Percentiles rank a stretch among this genome's conserved stretches.
phyloP scores from a whole-genome alignment of 1,139 yeast species.

The Yamadazyma atlantica region DNA sequence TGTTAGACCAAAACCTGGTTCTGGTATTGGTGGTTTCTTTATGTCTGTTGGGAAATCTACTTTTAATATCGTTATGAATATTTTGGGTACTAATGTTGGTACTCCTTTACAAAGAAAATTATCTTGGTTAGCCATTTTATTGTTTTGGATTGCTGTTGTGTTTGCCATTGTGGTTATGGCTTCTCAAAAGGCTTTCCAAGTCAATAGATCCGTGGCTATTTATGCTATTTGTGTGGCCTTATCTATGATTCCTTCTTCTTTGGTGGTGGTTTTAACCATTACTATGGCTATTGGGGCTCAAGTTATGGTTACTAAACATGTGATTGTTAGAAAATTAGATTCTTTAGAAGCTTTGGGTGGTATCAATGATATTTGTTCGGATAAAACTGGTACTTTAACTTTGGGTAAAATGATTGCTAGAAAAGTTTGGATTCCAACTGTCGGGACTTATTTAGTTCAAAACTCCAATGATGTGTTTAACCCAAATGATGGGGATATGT shows the following conservation, averaged over 20 bases:
- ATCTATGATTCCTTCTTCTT: slow-evolving; percentile 81
- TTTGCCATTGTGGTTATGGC: slow-evolving; percentile 83
- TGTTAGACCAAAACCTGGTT: slow-evolving; percentile 19
- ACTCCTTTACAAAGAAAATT: slow-evolving; percentile 65
- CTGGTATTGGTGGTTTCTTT: slow-evolving; percentile 32
- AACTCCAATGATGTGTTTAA: slow-evolving; percentile 69
- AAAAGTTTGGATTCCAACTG: slow-evolving; percentile 74
- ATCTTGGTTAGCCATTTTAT: slow-evolving; percentile 66
- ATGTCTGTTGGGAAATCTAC: slow-evolving; percentile 37
- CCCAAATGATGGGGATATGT: slow-evolving; percentile 64
- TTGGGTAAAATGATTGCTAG: slow-evolving; percentile 78
- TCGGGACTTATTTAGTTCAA: slow-evolving; percentile 63
- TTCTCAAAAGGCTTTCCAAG: slow-evolving; percentile 62
- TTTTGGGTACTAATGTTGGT: slow-evolving; percentile 74
- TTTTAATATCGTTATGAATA: slow-evolving; percentile 53
- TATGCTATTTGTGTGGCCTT: slow-evolving; percentile 83
- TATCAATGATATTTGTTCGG: slow-evolving; percentile 79
- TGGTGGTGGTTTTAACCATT: slow-evolving; percentile 77
- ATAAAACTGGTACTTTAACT: slow-evolving; percentile 80
- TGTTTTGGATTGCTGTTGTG: slow-evolving; percentile 70
- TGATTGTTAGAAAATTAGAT: slow-evolving; percentile 75
- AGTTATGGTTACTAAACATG: slow-evolving; percentile 70
- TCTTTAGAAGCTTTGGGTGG: slow-evolving; percentile 81
- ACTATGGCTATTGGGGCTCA: slow-evolving; percentile 88
- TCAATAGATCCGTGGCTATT: slow-evolving; percentile 70